Evolutionary conservation across 2,329 filamentous ascomycete genomes (phyloP).

Genomic region (Colletotrichum karsti): DNA sequence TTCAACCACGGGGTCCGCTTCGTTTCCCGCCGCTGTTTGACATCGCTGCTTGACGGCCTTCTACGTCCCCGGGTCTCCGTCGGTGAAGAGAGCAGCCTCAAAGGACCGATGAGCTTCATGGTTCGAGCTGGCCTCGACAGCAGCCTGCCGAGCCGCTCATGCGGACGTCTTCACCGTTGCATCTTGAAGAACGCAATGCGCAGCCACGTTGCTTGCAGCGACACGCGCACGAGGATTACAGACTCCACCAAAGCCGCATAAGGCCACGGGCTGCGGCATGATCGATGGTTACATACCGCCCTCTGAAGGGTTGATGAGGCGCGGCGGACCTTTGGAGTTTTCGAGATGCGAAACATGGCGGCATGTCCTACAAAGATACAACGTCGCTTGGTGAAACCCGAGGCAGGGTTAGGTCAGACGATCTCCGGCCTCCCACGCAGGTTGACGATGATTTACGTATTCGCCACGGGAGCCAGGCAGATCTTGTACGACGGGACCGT

Average conservation of each 20-base stretch:
- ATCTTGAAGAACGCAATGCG: neutral
- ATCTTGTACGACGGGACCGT: conserved; percentile 5
- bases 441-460: neutral
- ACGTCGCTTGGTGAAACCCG: conserved; percentile 2
- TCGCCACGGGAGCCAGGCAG: neutral
- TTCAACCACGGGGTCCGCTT: neutral
- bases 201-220: neutral
- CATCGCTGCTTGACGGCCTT: neutral
- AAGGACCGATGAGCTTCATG: neutral
- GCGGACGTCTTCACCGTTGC: neutral
- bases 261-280: conserved; percentile 13
- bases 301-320: neutral
- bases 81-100: neutral
- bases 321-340: neutral
- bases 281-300: conserved; percentile 15
- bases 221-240: neutral
- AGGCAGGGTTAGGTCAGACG: neutral
- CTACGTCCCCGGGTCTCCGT: neutral
- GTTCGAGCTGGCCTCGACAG: conserved; percentile 7
- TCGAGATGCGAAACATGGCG: neutral
- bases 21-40: neutral
- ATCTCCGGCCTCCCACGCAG: neutral
- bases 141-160: neutral
- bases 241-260: neutral
- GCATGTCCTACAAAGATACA: neutral